A percentile compares a stretch with the other conserved stretches of the same genome.
Conservation (phyloP, 2,329 filamentous ascomycete species). For the Penicillium sp. region DNA sequence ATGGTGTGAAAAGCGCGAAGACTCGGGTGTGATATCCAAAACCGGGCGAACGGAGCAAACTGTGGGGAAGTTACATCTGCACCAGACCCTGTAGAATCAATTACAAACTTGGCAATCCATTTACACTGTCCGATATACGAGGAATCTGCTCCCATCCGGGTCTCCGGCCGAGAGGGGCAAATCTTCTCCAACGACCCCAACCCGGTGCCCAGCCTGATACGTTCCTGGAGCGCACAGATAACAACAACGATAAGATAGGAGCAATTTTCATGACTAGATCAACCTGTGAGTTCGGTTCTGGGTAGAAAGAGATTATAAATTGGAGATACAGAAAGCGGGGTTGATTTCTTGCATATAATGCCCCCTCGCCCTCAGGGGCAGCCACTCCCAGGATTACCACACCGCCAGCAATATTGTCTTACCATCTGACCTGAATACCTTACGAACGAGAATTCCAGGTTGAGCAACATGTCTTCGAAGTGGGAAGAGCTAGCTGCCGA, state of each 20-base stretch:
- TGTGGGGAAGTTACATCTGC: neutral
- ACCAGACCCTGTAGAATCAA: neutral
- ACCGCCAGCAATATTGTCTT: neutral
- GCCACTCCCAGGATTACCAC: neutral
- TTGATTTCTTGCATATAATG: neutral
- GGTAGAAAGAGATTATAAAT: neutral
- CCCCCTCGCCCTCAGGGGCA: neutral
- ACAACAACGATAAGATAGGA: slow-evolving; percentile 1
- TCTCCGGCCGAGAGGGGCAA: neutral
- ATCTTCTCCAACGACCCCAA: slow-evolving; percentile 15
- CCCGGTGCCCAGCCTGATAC: neutral
- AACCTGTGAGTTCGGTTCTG: neutral
- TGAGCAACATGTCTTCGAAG: neutral
- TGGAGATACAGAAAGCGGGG: neutral
- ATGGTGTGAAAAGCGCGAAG: neutral
- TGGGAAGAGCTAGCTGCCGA: slow-evolving; percentile 13
- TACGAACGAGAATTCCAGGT: neutral
- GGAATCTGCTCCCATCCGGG: neutral
- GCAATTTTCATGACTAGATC: neutral
- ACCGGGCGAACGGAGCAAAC: neutral
- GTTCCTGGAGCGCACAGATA: neutral
- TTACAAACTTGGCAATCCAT: neutral
- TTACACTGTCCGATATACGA: neutral
- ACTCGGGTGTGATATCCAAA: neutral
- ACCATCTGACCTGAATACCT: neutral